phyloP scores from a whole-genome alignment of 2,329 filamentous ascomycete genomes.

The Emydomyces testavorans region DNA sequence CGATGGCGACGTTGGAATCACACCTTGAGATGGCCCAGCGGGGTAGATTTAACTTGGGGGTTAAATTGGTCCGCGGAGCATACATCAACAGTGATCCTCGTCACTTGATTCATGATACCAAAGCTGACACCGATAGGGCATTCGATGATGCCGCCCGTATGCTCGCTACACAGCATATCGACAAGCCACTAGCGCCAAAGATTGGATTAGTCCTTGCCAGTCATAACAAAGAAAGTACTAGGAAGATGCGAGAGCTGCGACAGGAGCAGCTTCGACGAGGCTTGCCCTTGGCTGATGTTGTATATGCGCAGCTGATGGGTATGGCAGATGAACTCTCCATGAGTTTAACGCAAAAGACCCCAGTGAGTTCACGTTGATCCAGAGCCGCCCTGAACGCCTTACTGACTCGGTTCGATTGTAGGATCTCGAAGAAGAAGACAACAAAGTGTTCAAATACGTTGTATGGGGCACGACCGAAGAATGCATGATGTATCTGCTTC shows the following conservation, averaged over 20 bases:
- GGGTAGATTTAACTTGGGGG: slow-evolving; percentile 41
- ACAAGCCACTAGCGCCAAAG: slow-evolving; percentile 28
- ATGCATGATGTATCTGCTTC: slow-evolving; percentile 49
- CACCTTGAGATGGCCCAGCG: slow-evolving; percentile 37
- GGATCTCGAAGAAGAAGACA: slow-evolving; percentile 25
- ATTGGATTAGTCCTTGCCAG: slow-evolving; percentile 48
- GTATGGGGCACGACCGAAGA: slow-evolving; percentile 50
- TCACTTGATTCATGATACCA: slow-evolving; percentile 37
- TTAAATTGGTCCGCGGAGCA: slow-evolving; percentile 45
- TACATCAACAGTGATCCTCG: slow-evolving; percentile 42
- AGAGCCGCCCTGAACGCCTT: not conserved
- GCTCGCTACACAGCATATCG: slow-evolving; percentile 41
- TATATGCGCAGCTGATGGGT: slow-evolving; percentile 74
- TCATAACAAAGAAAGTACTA: slow-evolving; percentile 46
- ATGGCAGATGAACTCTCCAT: slow-evolving; percentile 90
- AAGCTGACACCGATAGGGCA: slow-evolving; percentile 38
- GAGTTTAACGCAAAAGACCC: slow-evolving; percentile 38
- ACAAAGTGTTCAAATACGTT: slow-evolving; percentile 48
- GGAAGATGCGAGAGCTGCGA: slow-evolving; percentile 39
- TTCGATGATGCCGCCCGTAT: slow-evolving; percentile 48
- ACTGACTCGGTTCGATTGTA: slow-evolving; percentile 23
- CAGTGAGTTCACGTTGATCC: slow-evolving; percentile 8
- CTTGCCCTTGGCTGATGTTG: slow-evolving; percentile 36
- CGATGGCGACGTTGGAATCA: slow-evolving; percentile 34
- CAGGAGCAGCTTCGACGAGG: slow-evolving; percentile 38